Conservation (phyloP, 768 basidiomycete species). For the Candolleomyces aberdarensis region DNA sequence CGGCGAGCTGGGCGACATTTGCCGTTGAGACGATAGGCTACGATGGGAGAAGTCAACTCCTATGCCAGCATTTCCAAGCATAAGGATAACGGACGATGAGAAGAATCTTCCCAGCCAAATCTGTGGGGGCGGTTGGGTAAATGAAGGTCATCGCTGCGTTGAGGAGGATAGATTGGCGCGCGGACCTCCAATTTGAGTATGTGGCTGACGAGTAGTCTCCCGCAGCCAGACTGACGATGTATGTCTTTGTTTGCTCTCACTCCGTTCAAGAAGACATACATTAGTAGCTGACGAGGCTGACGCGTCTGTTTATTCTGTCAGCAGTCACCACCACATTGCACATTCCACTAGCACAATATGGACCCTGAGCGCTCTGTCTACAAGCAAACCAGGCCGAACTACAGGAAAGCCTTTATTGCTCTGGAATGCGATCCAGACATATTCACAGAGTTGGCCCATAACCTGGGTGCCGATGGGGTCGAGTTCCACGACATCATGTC, state of each 20-base stretch:
- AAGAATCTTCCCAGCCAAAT: conserved; percentile 37
- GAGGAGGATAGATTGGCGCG: no score
- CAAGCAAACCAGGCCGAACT: not conserved
- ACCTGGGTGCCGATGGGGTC: conserved; percentile 26
- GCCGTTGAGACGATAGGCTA: conserved; percentile 77
- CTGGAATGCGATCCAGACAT: conserved; percentile 36
- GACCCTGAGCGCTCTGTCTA: conserved; percentile 5
- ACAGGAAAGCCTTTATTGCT: conserved; percentile 28
- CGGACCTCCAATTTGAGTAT: no score
- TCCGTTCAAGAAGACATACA: no score
- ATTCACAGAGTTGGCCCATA: conserved; percentile 30
- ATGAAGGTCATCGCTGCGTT: conserved; percentile 31
- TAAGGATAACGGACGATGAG: conserved; percentile 37
- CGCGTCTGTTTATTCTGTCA: no score
- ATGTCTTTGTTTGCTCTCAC: no score
- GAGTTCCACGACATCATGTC: conserved; percentile 33
- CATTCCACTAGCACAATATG: not conserved
- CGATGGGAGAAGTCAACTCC: conserved; percentile 9
- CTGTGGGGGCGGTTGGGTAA: conserved; percentile 21
- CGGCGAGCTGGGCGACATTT: conserved; percentile 78
- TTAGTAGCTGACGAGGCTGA: no score
- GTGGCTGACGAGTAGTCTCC: no score
- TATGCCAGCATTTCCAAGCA: not conserved
- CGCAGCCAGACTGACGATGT: no score
- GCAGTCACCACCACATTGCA: no score